A percentile compares a stretch with the other conserved stretches of the same genome.
phyloP scores from a whole-genome alignment of 164 flowering plant genomes.

The Platanus orientalis region DNA sequence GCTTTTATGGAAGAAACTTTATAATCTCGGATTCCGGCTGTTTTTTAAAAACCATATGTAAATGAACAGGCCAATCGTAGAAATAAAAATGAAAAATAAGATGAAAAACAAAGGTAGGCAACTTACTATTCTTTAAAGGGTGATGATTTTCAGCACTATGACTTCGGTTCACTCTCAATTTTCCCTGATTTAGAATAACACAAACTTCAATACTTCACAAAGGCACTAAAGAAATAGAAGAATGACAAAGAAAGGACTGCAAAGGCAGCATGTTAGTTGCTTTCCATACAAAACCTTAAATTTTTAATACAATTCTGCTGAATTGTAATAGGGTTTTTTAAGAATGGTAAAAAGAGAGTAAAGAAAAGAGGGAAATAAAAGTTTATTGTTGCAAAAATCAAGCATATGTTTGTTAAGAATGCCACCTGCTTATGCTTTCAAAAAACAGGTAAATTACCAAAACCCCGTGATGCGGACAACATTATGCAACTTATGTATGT shows the following conservation, averaged over 20 bases:
- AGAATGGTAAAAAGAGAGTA: background rate
- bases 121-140: conserved; percentile 20
- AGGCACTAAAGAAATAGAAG: no score
- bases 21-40: conserved; percentile 8
- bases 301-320: background rate
- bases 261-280: background rate
- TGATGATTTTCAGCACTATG: conserved; percentile 12
- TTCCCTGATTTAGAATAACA: conserved; percentile 22
- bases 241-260: background rate
- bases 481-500: no score
- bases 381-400: no score
- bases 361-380: background rate
- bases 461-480: no score
- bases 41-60: background rate
- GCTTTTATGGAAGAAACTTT: conserved; percentile 18
- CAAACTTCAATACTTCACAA: background rate
- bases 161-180: conserved; percentile 5
- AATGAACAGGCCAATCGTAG: background rate
- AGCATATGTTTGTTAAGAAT: no score
- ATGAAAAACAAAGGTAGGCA: background rate
- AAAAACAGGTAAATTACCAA: no score
- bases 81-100: no score
- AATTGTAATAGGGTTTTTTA: background rate
- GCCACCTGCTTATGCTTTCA: no score
- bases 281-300: background rate